A percentile compares a stretch with the other conserved stretches of the same genome.
Evolutionary conservation across 768 basidiomycete genomes (phyloP).

Genomic region (Mycena amicta): DNA sequence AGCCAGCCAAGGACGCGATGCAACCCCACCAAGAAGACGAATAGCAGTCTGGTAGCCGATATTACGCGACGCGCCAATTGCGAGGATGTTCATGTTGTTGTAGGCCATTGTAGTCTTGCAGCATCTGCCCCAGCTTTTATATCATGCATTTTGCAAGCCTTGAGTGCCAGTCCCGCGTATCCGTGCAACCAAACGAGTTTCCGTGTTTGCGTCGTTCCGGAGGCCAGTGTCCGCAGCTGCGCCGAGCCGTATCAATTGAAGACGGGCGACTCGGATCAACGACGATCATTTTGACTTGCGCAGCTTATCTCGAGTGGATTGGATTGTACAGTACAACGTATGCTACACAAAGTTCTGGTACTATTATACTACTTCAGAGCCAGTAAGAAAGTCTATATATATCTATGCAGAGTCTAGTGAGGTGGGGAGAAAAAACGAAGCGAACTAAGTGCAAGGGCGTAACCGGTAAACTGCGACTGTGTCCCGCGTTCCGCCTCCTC

Average conservation of each 20-base stretch:
- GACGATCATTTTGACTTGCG: no score
- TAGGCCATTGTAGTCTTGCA: not conserved
- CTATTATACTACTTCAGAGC: no score
- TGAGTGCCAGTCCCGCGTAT: not conserved
- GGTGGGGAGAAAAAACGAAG: not conserved
- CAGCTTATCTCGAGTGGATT: no score
- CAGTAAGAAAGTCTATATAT: not conserved
- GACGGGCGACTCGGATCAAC: no score
- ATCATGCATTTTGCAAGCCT: not conserved
- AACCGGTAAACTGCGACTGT: constrained; percentile 14
- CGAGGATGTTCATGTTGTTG: constrained; percentile 38
- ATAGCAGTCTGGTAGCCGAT: constrained; percentile 54
- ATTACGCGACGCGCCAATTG: constrained; percentile 58
- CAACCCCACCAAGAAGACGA: constrained; percentile 49
- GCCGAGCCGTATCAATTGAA: no score
- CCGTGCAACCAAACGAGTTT: not conserved
- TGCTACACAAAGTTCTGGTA: no score
- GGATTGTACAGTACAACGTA: no score
- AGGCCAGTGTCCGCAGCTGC: no score
- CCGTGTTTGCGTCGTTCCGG: not conserved
- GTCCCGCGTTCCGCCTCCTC: constrained; percentile 56
- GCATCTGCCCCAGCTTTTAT: not conserved
- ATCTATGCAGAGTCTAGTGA: not conserved
- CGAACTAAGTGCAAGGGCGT: constrained; percentile 1
- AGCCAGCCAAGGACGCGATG: no score